phyloP scores from a whole-genome alignment of 345 rosid genomes.

The Acer campestre region DNA sequence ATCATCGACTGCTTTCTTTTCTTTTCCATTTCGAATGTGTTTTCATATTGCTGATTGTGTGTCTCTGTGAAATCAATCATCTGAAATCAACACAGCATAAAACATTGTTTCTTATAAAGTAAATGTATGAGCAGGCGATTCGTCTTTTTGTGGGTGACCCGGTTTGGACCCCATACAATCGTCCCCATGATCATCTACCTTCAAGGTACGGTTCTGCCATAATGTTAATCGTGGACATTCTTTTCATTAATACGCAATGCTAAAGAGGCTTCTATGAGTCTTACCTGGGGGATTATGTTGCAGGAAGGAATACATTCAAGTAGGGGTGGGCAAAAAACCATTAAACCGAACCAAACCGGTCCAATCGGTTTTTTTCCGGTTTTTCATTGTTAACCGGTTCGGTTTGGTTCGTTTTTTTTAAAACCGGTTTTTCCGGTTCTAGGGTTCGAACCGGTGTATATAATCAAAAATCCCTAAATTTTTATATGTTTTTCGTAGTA shows the following conservation, averaged over 20 bases:
- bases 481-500: too few species aligned
- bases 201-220: slow-evolving; percentile 55
- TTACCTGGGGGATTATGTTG: slow-evolving; percentile 17
- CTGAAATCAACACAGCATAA: background rate
- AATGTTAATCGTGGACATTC: background rate
- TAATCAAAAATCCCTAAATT: too few species aligned
- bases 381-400: too few species aligned
- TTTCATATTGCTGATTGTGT: background rate
- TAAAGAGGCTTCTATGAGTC: background rate
- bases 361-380: too few species aligned
- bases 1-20: background rate
- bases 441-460: too few species aligned
- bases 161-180: slow-evolving; percentile 90
- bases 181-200: slow-evolving; percentile 84
- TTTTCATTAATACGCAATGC: background rate
- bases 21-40: background rate
- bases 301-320: slow-evolving; percentile 78
- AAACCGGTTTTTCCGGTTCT: too few species aligned
- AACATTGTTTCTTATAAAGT: background rate
- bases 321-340: too few species aligned
- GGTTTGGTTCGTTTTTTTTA: too few species aligned
- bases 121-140: slow-evolving; percentile 63
- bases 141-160: slow-evolving; percentile 87
- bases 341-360: too few species aligned
- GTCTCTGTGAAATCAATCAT: background rate